Evolutionary conservation across 306 rosid species (phyloP), one percentile per base, ranked within the genome.

Genomic region (Macrotyloma uniflorum): DNA sequence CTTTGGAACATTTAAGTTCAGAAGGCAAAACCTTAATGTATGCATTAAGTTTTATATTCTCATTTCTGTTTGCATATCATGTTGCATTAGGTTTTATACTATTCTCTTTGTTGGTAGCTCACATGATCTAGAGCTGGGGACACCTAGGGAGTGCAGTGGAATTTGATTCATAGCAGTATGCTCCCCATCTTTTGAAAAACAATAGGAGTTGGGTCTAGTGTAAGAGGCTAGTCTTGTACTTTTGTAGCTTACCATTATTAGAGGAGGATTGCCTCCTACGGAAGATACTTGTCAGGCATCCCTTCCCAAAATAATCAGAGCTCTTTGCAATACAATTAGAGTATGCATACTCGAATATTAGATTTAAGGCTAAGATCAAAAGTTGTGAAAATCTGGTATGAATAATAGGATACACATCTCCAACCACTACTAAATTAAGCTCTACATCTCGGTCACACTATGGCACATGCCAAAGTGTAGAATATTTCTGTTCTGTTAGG

Each of bases 1-100:
- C 46, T 47, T 11, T 6, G n/a, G n/a, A 10, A 65, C n/a, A 66
- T 66, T 22, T 67, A 6, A 40, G 28, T 42, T 36, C n/a, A 7
- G 19, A 38, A 51, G 69, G 24, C n/a, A 46, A 59, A 43, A 63
- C 6, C 7, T 70, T 14, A 72, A 28, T 47, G 49, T 54, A 42
- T 80, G 65, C 15, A 42, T 43, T 68, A 46, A 64, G 32, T 42
- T 42, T 20, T 28, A 45, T 20, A 59, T 49, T 65, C 43, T 66
- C 55, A 76, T 30, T 38, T 47, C 40, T 57, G 32, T 57, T 65
- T 76, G 67, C 14, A 38, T 67, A 20, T 53, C 72, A 55, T 66
- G 18, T 57, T 57, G 35, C 35, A 59, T 59, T 5, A 59, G 5
- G 67, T 30, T 62, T 62, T 62, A n/a, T 62, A 32, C 7, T 62